Conservation (phyloP, 257 asterid genomes). For the Fraxinus pennsylvanica region DNA sequence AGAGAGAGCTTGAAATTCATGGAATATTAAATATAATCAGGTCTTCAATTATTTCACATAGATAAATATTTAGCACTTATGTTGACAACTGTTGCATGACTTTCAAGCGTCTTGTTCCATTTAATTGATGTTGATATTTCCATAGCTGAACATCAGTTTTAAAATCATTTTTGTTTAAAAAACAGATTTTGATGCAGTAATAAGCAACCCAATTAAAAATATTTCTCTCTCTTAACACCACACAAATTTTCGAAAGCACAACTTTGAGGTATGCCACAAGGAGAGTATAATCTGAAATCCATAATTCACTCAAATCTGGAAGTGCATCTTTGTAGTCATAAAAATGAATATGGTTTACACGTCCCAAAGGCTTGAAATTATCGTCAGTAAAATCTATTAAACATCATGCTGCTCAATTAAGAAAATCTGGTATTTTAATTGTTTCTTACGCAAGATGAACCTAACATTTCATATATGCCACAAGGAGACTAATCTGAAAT, state of each 20-base stretch:
- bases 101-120: background rate
- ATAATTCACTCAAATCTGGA: background rate
- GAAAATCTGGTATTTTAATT: background rate
- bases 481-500: background rate
- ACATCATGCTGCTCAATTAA: constrained; percentile 3
- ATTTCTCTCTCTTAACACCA: background rate
- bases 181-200: background rate
- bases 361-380: background rate
- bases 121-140: background rate
- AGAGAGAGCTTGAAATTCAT: too few species aligned
- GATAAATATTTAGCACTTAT: background rate
- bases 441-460: constrained; percentile 8
- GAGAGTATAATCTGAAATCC: background rate
- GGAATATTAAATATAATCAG: too few species aligned
- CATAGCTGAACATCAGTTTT: background rate
- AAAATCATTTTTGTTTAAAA: background rate
- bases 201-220: background rate
- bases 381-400: background rate
- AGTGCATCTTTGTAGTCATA: background rate
- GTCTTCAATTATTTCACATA: background rate
- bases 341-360: background rate
- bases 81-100: background rate
- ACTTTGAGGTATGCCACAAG: background rate
- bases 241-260: background rate
- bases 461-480: constrained; percentile 1